These are phyloP conservation scores for Serendipita sp. DNA, from an alignment of 768 basidiomycete genomes.

Conservation along the genomic window DNA sequence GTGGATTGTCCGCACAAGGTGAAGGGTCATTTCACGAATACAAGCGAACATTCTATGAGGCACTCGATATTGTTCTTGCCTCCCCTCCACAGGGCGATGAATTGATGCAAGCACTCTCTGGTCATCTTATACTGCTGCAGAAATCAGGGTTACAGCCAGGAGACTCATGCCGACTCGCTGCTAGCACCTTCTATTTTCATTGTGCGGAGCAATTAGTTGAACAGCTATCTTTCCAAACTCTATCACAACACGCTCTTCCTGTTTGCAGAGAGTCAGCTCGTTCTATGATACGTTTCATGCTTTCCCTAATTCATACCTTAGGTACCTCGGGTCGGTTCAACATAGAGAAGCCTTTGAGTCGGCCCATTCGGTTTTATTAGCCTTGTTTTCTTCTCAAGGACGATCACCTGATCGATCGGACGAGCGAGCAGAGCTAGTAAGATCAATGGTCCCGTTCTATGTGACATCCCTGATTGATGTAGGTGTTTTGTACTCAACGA, in stretches of 20 bases:
- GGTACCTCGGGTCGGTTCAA: constrained; percentile 38
- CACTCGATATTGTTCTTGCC: constrained; percentile 51
- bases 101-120: neutral
- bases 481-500: constrained; percentile 10
- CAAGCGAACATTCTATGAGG: constrained; percentile 56
- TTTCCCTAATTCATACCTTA: constrained; percentile 15
- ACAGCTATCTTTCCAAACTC: constrained; percentile 32
- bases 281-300: constrained; percentile 1
- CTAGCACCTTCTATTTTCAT: neutral
- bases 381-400: constrained; percentile 47
- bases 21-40: constrained; percentile 50
- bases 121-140: too few species aligned
- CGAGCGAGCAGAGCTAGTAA: constrained; percentile 24
- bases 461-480: constrained; percentile 55
- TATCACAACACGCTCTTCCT: constrained; percentile 40
- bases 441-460: constrained; percentile 60
- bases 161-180: neutral
- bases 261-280: constrained; percentile 46
- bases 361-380: constrained; percentile 66
- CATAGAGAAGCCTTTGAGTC: constrained; percentile 74
- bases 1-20: constrained; percentile 35
- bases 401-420: constrained; percentile 7
- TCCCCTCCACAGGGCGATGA: neutral
- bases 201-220: constrained; percentile 54
- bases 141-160: neutral